Evolutionary conservation across 2,329 filamentous ascomycete genomes (phyloP), one percentile per base, ranked within the genome.

Genomic region (Teratosphaeria nubilosa): DNA sequence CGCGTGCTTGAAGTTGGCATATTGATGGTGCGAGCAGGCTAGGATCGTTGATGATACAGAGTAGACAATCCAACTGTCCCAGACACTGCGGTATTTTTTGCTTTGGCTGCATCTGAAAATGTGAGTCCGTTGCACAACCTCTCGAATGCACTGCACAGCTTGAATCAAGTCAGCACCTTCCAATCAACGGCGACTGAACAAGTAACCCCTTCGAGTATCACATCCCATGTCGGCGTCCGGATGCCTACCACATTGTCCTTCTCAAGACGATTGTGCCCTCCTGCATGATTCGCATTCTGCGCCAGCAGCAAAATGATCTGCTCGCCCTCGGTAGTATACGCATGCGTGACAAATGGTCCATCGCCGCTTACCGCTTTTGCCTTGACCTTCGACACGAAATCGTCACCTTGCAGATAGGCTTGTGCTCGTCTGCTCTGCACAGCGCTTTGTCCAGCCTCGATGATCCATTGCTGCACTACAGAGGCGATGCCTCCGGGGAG

Each of bases 381-480:
- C 51, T 56, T 64, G 13, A 66, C 55, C 5, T 58, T 58, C 16
- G 68, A 48, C 14, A 65, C 64, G 55, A 65, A 67, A 16, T 67
- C 62, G 16, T 68, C 65, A 14, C 65, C 62, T 25, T 58, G 57
- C n/a, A 62, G 50, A 51, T 62, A 64, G 1, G 63, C 62, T 37
- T 64, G 63, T 11, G 61, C 62, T 51, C 61, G 61, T 30, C 67
- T 58, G 48, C 64, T 65, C 22, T 65, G 63, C 20, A 59, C 59
- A 51, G 67, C 69, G 48, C 58, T 59, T 56, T 70, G 68, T 10
- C 69, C 70, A 3, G 68, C 62, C 55, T 80, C 78, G 16, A 82
- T 68, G 13, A 83, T 70, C 79, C 79, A 82, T 16, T 73, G 70
- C 54, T 78, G 74, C 31, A 81, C 66, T 53, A 74, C 77, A 0